Evolutionary conservation across 352 stramenopile species (phyloP), one percentile per base, ranked within the genome.

Genomic region (Globisporangium viniferum): DNA sequence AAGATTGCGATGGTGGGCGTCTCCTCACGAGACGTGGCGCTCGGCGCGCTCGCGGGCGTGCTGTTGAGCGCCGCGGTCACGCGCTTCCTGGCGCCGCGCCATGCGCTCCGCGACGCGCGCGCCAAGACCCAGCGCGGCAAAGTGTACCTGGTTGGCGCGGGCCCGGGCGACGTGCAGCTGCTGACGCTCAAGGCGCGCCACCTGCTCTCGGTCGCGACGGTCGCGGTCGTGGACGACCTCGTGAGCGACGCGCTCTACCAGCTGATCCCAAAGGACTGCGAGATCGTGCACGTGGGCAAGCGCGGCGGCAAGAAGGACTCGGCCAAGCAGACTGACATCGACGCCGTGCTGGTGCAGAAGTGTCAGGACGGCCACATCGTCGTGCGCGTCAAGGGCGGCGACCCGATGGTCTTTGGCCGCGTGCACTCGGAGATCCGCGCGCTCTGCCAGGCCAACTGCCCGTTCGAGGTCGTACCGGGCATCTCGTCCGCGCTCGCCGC

Each of bases 401-500:
- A 92, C 63, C 82, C 84, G 10, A 88, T 92, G 77, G 77, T 92
- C 54, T 92, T 92, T 49, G 84, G 80, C 61, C 82, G 83, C 66
- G 81, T 91, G 33, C 80, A 88, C 76, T 90, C 83, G 44, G 83
- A 91, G 73, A 89, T 91, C 62, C 83, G 77, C 10, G 70, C 83
- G 49, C 66, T 91, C 5, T 77, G 77, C 27, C 57, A 72, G 14
- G 74, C 76, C 8, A 69, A 76, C 49, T 90, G 81, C 57, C 69
- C 70, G 5, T 91, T 90, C 62, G 78, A 91, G 22, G 79, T 91
- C 29, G 77, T 91, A 5, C 83, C 83, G 8, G 83, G 83, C 15
- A 89, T 92, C 59, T 90, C 81, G 35, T 92, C 84, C 36, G 82
- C 81, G 33, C 56, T 90, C 39, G 81, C 84, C 12, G 81, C 84